Percentiles rank a stretch among this genome's conserved stretches.
These are phyloP conservation scores for Malus hybrid DNA, from an alignment of 331 rosid genomes.

Conservation along the genomic window DNA sequence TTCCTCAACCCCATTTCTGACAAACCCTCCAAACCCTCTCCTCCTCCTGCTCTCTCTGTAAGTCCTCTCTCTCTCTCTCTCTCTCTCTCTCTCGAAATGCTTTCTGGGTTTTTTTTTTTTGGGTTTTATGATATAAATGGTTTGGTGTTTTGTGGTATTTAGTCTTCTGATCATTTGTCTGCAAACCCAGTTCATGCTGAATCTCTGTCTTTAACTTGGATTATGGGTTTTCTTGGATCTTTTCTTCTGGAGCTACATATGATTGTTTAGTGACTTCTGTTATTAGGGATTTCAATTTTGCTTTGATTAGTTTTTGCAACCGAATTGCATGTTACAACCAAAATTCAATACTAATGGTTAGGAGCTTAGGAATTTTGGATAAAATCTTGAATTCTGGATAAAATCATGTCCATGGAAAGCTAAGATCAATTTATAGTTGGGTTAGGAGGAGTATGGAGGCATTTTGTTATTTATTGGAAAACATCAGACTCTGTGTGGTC, in stretches of 20 bases:
- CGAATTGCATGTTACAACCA: not conserved
- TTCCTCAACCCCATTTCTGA: conserved; percentile 3
- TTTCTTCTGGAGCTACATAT: not conserved
- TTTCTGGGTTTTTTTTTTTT: not conserved
- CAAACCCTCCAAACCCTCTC: conserved; percentile 42
- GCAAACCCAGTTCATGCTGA: not conserved
- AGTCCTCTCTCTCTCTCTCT: conserved; percentile 23
- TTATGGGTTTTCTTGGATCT: not conserved
- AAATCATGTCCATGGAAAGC: not conserved
- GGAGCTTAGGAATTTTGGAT: not conserved
- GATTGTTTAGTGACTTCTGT: not conserved
- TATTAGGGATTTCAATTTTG: not conserved
- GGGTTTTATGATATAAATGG: not conserved
- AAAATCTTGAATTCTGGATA: not conserved
- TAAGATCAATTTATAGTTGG: not conserved
- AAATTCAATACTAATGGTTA: not conserved
- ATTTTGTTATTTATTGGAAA: not conserved
- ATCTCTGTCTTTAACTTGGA: not conserved
- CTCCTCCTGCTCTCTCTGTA: conserved; percentile 38
- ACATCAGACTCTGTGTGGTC: not conserved
- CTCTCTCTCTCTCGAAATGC: not conserved
- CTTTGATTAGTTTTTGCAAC: not conserved
- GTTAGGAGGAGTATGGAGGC: not conserved
- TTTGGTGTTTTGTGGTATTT: not conserved
- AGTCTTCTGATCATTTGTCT: not conserved